phyloP scores from a whole-genome alignment of 2,329 filamentous ascomycete species.

The Cercospora beticola region DNA sequence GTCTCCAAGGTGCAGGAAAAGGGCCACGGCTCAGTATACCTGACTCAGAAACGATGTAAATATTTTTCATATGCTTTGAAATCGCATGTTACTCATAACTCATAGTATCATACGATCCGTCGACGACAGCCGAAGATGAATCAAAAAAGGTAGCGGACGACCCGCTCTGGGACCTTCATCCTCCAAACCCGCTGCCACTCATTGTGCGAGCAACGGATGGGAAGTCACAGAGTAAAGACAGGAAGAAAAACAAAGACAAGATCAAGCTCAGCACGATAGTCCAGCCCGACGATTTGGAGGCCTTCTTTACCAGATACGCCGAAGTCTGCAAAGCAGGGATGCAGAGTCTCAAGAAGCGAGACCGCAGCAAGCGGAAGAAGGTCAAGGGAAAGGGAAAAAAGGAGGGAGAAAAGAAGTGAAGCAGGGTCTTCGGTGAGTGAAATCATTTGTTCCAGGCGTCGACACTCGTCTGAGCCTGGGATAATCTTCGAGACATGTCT shows the following conservation, averaged over 20 bases:
- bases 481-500: neutral
- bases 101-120: constrained; percentile 45
- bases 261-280: constrained; percentile 83
- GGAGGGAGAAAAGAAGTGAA: constrained; percentile 29
- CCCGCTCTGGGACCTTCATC: constrained; percentile 61
- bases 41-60: constrained; percentile 74
- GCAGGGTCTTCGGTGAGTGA: neutral
- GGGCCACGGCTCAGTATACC: constrained; percentile 70
- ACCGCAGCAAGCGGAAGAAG: constrained; percentile 80
- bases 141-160: constrained; percentile 48
- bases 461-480: neutral
- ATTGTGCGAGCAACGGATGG: constrained; percentile 84
- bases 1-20: constrained; percentile 66
- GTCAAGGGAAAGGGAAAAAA: constrained; percentile 73
- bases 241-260: constrained; percentile 58
- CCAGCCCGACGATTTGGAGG: constrained; percentile 69
- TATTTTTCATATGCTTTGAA: neutral
- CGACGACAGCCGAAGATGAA: constrained; percentile 41
- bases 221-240: constrained; percentile 48
- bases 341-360: constrained; percentile 85
- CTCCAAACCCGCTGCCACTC: constrained; percentile 64
- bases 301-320: constrained; percentile 81
- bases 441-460: neutral
- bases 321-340: constrained; percentile 90
- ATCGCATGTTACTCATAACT: constrained; percentile 8